Evolutionary conservation across 2,329 filamentous ascomycete genomes (phyloP), one percentile per base, ranked within the genome.

Genomic region (Thielaviopsis musarum): DNA sequence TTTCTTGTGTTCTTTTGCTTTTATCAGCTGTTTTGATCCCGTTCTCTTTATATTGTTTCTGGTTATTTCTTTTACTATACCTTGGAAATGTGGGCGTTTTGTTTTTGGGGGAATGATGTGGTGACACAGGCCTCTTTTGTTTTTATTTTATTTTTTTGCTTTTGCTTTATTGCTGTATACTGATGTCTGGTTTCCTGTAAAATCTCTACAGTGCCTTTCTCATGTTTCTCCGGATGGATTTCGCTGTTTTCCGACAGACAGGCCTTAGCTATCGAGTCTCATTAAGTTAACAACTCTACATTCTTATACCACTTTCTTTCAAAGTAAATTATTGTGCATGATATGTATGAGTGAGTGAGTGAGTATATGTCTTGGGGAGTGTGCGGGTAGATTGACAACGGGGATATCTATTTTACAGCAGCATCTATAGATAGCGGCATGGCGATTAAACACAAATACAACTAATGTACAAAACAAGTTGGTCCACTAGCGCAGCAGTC

Each of bases 51-150:
- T 51, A 15, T n/a, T 55, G 38, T 45, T 45, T 45, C 15, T 45
- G 38, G 38, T 53, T 24, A 34, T 56, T 24, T 21, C 48, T 22
- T 26, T 17, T 52, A 51, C 28, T 61, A 61, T 61, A 61, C 59
- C 59, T 61, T 53, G 59, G 59, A 56, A 7, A 10, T 34, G 52
- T 30, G 15, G 59, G 54, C 59, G 53, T 57, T 45, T 59, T 51
- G 49, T 30, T 54, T 56, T 48, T 24, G n/a, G 30, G 41, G 51
- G 52, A 12, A 34, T 34, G 22, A 28, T 56, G 34, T 49, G 17
- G 19, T 28, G 26, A 12, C 28, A 17, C 22, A 34, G 22, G 24
- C 30, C 49, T 45, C 21, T 21, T 49, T n/a, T 19, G 17, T 26
- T 53, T 38, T 24, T 52, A 22, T 49, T 34, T 38, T 30, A 9